These are phyloP conservation scores for Aspergillus leporis DNA, from an alignment of 495 filamentous ascomycete species.

Conservation along the genomic window DNA sequence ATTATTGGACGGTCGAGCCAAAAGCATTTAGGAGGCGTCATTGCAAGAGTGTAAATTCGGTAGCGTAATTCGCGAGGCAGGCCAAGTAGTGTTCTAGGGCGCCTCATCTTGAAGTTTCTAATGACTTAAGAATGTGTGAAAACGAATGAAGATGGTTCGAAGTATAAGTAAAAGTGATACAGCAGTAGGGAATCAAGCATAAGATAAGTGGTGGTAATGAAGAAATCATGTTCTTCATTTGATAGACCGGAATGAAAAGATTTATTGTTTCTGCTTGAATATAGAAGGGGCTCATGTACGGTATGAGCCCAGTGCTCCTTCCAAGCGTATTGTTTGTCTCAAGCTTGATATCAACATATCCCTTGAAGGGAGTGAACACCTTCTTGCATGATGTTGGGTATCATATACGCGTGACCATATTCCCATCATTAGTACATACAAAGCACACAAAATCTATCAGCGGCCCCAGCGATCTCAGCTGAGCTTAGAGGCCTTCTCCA, in stretches of 20 bases:
- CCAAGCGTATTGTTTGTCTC: background rate
- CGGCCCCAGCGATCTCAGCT: conserved; percentile 27
- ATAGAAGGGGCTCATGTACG: background rate
- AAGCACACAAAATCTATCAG: background rate
- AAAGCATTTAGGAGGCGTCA: background rate
- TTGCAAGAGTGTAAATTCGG: background rate
- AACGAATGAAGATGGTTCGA: too few species aligned
- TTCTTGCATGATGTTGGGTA: background rate
- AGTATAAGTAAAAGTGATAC: too few species aligned
- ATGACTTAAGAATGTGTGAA: too few species aligned
- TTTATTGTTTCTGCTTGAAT: background rate
- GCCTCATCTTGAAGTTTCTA: too few species aligned
- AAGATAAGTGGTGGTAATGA: background rate
- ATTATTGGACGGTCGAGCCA: background rate
- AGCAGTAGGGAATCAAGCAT: background rate
- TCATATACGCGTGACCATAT: background rate
- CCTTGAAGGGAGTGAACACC: background rate
- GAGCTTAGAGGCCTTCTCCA: conserved; percentile 58
- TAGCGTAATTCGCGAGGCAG: background rate
- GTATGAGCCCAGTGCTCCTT: background rate
- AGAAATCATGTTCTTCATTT: too few species aligned
- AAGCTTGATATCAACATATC: background rate
- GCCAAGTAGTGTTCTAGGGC: background rate
- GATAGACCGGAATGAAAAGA: too few species aligned
- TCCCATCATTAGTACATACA: background rate